phyloP scores from a whole-genome alignment of 2,329 filamentous ascomycete species.

The Aaosphaeria arxii region DNA sequence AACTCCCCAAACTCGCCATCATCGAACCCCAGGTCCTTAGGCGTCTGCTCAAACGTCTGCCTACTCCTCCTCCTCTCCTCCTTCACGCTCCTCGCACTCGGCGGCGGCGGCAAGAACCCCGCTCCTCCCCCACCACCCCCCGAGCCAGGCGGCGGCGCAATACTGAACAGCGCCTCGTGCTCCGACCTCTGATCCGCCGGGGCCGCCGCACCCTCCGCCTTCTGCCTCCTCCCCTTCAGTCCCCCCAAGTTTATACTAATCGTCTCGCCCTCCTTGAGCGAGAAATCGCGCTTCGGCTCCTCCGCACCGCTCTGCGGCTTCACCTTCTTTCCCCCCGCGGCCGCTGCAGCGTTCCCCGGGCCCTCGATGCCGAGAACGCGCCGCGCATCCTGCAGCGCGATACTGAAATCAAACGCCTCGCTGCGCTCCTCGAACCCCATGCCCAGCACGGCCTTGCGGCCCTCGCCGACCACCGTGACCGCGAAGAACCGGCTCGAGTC shows the following conservation, averaged over 20 bases:
- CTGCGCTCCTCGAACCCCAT: slow-evolving; percentile 84
- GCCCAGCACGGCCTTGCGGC: slow-evolving; percentile 75
- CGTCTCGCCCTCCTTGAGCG: slow-evolving; percentile 84
- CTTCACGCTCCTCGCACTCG: slow-evolving; percentile 60
- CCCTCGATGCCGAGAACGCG: slow-evolving; percentile 63
- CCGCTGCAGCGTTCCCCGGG: slow-evolving; percentile 22
- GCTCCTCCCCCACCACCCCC: slow-evolving; percentile 13
- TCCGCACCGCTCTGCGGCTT: slow-evolving; percentile 41
- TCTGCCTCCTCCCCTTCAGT: slow-evolving; percentile 45
- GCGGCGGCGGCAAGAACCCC: slow-evolving; percentile 63
- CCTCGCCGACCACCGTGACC: slow-evolving; percentile 71
- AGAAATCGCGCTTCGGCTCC: slow-evolving; percentile 69
- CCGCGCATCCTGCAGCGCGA: slow-evolving; percentile 74
- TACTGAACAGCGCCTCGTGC: slow-evolving; percentile 61
- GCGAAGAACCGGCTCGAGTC: slow-evolving; percentile 86
- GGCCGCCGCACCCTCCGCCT: slow-evolving; percentile 41
- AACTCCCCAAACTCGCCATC: slow-evolving; percentile 90
- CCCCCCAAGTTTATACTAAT: slow-evolving; percentile 77
- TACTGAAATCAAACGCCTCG: slow-evolving; percentile 82
- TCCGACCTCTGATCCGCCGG: slow-evolving; percentile 34
- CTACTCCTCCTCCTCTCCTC: slow-evolving; percentile 56
- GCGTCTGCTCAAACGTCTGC: slow-evolving; percentile 43
- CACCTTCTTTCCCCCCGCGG: slow-evolving; percentile 8
- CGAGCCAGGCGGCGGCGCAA: slow-evolving; percentile 64
- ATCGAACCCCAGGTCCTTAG: slow-evolving; percentile 73